Conservation (phyloP, 129 eudicot species). For the Saussurea involucrata region DNA sequence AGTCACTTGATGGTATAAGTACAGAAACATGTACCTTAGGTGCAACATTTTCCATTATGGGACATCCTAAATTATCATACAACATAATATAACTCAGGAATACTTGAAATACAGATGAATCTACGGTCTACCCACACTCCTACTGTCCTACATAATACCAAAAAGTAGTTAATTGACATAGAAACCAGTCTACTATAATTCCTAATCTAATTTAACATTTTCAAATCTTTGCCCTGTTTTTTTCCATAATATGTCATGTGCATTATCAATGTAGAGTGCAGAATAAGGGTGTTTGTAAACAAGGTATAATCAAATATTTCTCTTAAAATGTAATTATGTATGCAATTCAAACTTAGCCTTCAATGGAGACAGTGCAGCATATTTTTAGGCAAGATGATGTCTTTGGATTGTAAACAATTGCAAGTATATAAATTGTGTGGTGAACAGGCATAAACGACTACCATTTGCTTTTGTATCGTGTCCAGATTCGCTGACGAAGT, state of each 20-base stretch:
- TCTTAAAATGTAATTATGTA: conserved; percentile 1
- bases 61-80: background rate
- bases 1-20: background rate
- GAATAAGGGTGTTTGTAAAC: background rate
- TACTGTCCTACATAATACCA: background rate
- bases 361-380: background rate
- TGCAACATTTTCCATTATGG: background rate
- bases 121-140: background rate
- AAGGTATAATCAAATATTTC: background rate
- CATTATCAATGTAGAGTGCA: background rate
- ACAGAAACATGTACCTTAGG: background rate
- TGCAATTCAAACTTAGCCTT: background rate
- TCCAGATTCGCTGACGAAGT: conserved; percentile 6
- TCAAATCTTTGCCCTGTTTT: background rate
- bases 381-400: background rate
- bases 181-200: background rate
- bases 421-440: background rate
- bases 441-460: conserved; percentile 20
- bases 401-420: background rate
- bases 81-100: background rate
- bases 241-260: background rate
- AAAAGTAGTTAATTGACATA: background rate
- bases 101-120: background rate
- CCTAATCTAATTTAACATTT: background rate
- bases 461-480: conserved; percentile 36